Percentiles rank a stretch among this genome's conserved stretches.
Conservation (phyloP, 1,139 yeast genomes). For the Suhomyces ambrosiae region DNA sequence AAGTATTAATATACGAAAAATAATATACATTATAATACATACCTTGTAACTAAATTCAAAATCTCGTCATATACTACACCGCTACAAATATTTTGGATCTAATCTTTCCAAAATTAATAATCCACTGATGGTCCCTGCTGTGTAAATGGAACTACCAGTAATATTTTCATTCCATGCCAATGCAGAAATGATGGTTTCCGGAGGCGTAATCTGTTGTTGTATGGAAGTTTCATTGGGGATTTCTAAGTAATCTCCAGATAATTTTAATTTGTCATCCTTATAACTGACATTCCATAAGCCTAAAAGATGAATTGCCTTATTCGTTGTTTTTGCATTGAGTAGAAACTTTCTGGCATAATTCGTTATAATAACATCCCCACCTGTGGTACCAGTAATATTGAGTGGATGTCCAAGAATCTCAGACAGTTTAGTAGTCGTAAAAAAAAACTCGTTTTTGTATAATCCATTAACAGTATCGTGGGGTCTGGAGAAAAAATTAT, state of each 20-base stretch:
- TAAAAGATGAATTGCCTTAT: conserved; percentile 35
- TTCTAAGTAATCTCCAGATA: conserved; percentile 31
- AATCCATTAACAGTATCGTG: conserved; percentile 37
- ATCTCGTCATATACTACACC: background rate
- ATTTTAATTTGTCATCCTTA: conserved; percentile 19
- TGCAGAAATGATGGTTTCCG: conserved; percentile 54
- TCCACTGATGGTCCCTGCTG: conserved; percentile 70
- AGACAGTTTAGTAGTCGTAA: conserved; percentile 33
- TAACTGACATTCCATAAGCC: conserved; percentile 37
- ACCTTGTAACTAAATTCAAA: background rate
- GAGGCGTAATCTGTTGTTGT: conserved; percentile 48
- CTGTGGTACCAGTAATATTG: conserved; percentile 59
- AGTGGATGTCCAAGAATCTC: conserved; percentile 59
- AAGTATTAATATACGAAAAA: conserved; percentile 47
- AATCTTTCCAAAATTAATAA: conserved; percentile 64
- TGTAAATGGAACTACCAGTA: conserved; percentile 57
- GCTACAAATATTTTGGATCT: conserved; percentile 25
- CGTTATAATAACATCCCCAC: conserved; percentile 51
- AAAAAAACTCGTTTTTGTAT: conserved; percentile 34
- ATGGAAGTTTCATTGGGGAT: conserved; percentile 33
- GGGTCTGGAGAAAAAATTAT: conserved; percentile 34
- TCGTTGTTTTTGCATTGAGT: conserved; percentile 34
- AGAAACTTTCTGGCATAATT: conserved; percentile 42
- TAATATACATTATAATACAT: conserved; percentile 9
- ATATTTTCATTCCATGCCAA: conserved; percentile 64